Evolutionary conservation across 345 rosid genomes (phyloP), one percentile per base, ranked within the genome.

Genomic region (Eucalyptus rudis): DNA sequence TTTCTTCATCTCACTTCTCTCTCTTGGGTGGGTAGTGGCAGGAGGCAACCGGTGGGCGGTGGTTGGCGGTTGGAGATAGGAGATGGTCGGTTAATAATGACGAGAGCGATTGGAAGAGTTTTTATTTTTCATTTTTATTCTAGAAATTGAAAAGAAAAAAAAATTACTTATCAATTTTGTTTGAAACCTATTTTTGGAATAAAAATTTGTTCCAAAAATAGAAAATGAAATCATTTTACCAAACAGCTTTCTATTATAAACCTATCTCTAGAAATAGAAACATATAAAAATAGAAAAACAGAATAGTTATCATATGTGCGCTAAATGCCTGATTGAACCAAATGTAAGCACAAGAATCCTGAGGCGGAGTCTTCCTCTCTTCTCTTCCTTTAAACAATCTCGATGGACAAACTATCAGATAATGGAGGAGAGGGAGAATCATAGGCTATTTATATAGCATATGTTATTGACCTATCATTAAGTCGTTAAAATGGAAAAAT

Each of bases 21-120:
- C 56, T 52, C 56, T 52, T 1, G 4, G 9, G 24, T 19, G 56
- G 56, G 22, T 1, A 51, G 22, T 51, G 54, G 54, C 4, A 51
- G 0, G 24, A 52, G 58, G 24, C 52, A 50, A 50, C 3, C 17
- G 17, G 17, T 52, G 56, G 24, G 56, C 4, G 2, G 10, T 7
- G 10, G 10, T 52, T 52, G 22, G 24, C 0, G 0, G 10, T 52
- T 8, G 24, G 10, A 2, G 1, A 52, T 3, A 19, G 10, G 24
- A 52, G 58, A 52, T 52, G 58, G 58, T 19, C 2, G 29, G 29
- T 56, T 22, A 24, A 22, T 56, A 56, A 56, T 56, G 62, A 56
- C 29, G 13, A 56, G 62, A 56, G 29, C 24, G 1, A 19, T 52
- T 52, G 10, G 24, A 52, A 52, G 24, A 52, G 62, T 56, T 56